These are phyloP conservation scores for Edaphochlamys debaryana DNA, from an alignment of 139 green algal genomes.

Conservation along the genomic window DNA sequence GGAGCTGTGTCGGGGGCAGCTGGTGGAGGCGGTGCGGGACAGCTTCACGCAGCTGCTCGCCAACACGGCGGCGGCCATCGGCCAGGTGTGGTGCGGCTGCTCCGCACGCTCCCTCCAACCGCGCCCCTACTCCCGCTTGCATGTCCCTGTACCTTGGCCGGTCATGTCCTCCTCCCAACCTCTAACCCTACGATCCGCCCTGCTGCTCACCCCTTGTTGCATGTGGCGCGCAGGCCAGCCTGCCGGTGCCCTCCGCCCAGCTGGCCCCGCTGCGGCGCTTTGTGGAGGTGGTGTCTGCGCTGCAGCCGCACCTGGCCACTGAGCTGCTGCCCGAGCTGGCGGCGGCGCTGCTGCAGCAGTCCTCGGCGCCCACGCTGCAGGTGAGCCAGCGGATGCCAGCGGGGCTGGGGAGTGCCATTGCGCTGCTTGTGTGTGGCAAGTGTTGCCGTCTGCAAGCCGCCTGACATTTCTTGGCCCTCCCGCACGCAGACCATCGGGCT, in stretches of 20 bases:
- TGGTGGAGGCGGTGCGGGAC: conserved; percentile 13
- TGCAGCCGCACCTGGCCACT: conserved; percentile 13
- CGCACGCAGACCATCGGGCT: conserved; percentile 28
- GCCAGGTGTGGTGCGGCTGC: conserved; percentile 1
- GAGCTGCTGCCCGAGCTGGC: conserved; percentile 32
- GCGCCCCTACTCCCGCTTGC: too few relatives aligned
- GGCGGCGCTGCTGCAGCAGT: conserved; percentile 22
- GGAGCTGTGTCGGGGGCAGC: conserved; percentile 2
- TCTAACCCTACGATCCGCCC: too few relatives aligned
- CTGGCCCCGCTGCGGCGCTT: conserved; percentile 22
- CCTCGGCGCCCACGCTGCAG: conserved; percentile 14
- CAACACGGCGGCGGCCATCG: conserved; percentile 7
- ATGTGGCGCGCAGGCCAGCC: neutral
- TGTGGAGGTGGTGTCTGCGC: conserved; percentile 9
- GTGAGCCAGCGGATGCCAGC: too few relatives aligned
- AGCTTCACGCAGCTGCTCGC: conserved; percentile 20
- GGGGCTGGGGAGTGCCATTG: too few relatives aligned
- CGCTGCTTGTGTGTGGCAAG: too few relatives aligned
- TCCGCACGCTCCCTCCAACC: too few relatives aligned
- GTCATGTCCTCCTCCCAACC: too few relatives aligned
- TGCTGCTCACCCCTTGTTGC: too few relatives aligned
- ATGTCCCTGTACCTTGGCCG: too few relatives aligned
- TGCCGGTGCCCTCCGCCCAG: conserved; percentile 13
- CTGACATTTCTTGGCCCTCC: too few relatives aligned
- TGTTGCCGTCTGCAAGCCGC: too few relatives aligned